Evolutionary conservation across 768 basidiomycete species (phyloP).

Genomic region (Tulasnella calospora): DNA sequence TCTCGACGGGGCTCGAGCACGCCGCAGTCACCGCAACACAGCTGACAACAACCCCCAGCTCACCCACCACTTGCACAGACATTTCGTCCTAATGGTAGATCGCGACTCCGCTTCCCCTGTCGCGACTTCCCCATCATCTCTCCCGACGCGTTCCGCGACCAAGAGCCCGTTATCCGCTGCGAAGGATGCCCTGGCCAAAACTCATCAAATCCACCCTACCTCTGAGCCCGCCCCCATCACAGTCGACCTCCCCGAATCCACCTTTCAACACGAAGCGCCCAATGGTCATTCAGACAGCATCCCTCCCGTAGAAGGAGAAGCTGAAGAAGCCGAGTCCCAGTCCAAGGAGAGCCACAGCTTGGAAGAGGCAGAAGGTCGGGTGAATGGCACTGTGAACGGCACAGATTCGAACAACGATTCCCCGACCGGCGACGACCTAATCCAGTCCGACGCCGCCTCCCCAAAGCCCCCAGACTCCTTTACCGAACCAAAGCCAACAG

Average conservation of each 20-base stretch:
- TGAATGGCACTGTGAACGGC: slow-evolving; percentile 53
- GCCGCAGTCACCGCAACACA: not conserved
- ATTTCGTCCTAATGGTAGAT: not conserved
- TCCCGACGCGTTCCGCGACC: not conserved
- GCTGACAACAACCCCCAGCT: not conserved
- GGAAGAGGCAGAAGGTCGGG: slow-evolving; percentile 53
- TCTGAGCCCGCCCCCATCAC: not conserved
- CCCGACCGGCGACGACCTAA: slow-evolving; percentile 22
- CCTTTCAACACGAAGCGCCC: not conserved
- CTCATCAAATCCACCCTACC: not conserved
- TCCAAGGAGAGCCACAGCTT: not conserved
- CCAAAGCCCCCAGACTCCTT: not conserved
- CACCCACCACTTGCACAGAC: not conserved
- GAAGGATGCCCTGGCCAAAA: not conserved
- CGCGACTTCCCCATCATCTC: not conserved
- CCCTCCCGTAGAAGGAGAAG: not conserved
- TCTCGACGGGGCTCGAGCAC: not conserved
- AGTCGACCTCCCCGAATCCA: not conserved
- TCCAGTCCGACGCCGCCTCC: slow-evolving; percentile 15
- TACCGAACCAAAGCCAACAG: not conserved
- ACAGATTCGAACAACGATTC: slow-evolving; percentile 43
- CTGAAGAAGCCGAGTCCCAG: not conserved
- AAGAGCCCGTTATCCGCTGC: not conserved
- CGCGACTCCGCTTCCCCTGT: not conserved
- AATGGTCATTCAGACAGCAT: not conserved